Evolutionary conservation across 2,329 filamentous ascomycete species (phyloP), one percentile per base, ranked within the genome.

Genomic region (Fusarium redolens): DNA sequence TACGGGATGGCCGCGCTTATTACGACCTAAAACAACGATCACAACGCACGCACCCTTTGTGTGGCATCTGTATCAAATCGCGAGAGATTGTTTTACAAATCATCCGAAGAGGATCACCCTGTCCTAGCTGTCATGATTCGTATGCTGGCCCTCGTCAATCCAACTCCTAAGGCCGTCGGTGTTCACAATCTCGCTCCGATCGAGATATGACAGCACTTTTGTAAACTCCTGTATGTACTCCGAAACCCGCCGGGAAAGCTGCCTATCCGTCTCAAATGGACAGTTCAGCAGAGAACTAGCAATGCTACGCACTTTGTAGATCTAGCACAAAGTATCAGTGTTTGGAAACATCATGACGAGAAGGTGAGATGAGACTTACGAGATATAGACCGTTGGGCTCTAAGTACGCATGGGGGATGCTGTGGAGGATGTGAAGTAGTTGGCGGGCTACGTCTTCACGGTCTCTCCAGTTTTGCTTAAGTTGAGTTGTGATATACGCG

Each of bases 271-370:
- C 25, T 38, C 37, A 10, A 61, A 61, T 1, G 59, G 51, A 18
- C 59, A 61, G 8, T 61, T 61, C 1, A 61, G 33, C 1, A 61
- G 11, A 0, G 59, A 61, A 28, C 59, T 61, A 0, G 59, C 59
- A n/a, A 61, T 37, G 9, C 59, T 61, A 13, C 59, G 59, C 1
- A 61, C 59, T 40, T 61, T 61, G n/a, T 61, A 61, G 7, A 61
- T 61, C 59, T 61, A 11, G 2, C 6, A 22, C 1, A 6, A 5
- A 1, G 7, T 1, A 1, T 37, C 28, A 43, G 37, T 7, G 22
- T 3, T 3, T 9, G 10, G 20, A 5, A 4, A 20, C 9, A n/a
- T 6, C 14, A 14, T 20, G 2, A 2, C 2, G 1, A 13, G 6
- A 31, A 13, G 7, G 3, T 5, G 7, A 3, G 2, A 28, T 5